phyloP scores from a whole-genome alignment of 306 rosid species.

The Gastrolobium bilobum region DNA sequence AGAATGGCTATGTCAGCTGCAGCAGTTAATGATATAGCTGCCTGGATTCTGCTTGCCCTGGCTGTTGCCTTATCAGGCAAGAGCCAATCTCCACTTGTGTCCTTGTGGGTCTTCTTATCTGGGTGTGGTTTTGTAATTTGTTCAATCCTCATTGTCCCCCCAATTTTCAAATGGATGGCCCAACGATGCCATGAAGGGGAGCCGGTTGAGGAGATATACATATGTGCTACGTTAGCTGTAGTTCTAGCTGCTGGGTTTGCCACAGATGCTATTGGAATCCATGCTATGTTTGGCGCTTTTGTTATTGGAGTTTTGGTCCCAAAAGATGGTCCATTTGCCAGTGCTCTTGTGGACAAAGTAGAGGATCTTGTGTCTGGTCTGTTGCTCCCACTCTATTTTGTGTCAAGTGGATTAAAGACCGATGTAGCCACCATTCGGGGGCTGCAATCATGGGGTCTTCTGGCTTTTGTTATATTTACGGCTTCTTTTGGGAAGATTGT shows the following conservation, averaged over 20 bases:
- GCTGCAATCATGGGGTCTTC: slow-evolving; percentile 84
- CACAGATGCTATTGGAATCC: slow-evolving; percentile 90
- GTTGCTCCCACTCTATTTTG: slow-evolving; percentile 82
- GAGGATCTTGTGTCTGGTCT: slow-evolving; percentile 95
- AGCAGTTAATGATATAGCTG: slow-evolving; percentile 89
- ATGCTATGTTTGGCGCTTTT: slow-evolving; percentile 94
- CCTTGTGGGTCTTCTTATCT: slow-evolving; percentile 81
- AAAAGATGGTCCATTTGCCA: slow-evolving; percentile 77
- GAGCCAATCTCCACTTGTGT: slow-evolving; percentile 65
- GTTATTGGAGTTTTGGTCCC: slow-evolving; percentile 81
- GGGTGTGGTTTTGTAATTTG: slow-evolving; percentile 71
- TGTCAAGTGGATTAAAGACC: slow-evolving; percentile 93
- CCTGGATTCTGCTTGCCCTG: slow-evolving; percentile 94
- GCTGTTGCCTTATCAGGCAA: slow-evolving; percentile 81
- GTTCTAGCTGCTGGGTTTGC: slow-evolving; percentile 85
- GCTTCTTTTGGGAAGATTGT: slow-evolving; percentile 89
- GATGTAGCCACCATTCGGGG: slow-evolving; percentile 81
- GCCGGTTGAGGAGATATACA: slow-evolving; percentile 70
- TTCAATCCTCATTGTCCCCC: slow-evolving; percentile 57
- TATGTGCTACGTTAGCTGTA: slow-evolving; percentile 72
- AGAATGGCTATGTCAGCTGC: slow-evolving; percentile 94
- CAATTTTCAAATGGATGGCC: slow-evolving; percentile 73
- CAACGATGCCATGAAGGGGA: slow-evolving; percentile 78
- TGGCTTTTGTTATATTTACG: slow-evolving; percentile 69
- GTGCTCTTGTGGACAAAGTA: slow-evolving; percentile 81